Conservation (phyloP, 1,284 basidiomycete genomes). For the Inonotus hispidus region DNA sequence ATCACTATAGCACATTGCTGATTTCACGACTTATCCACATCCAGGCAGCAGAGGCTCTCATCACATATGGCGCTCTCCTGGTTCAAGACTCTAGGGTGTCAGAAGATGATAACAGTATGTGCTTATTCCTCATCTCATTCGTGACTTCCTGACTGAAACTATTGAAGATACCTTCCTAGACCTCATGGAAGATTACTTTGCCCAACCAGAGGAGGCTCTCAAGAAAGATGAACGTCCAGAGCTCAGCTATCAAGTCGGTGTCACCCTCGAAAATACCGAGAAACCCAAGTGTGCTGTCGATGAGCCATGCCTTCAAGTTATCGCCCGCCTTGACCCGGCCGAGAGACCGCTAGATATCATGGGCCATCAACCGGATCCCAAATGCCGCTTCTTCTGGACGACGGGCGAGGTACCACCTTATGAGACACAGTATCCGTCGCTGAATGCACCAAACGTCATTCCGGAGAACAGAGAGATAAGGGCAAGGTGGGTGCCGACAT, state of each 20-base stretch:
- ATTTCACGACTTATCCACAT: neutral
- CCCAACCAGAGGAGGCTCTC: slow-evolving; percentile 56
- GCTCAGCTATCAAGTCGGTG: slow-evolving; percentile 73
- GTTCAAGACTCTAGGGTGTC: slow-evolving; percentile 80
- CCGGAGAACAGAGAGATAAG: slow-evolving; percentile 54
- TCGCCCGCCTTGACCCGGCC: slow-evolving; percentile 61
- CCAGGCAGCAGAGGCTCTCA: slow-evolving; percentile 75
- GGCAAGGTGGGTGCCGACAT: slow-evolving; percentile 56
- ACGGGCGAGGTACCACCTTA: slow-evolving; percentile 78
- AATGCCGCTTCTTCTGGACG: slow-evolving; percentile 90
- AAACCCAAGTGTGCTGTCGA: slow-evolving; percentile 83
- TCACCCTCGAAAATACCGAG: slow-evolving; percentile 90
- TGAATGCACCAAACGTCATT: slow-evolving; percentile 78
- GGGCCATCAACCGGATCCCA: slow-evolving; percentile 79
- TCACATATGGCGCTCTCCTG: slow-evolving; percentile 77
- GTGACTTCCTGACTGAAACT: neutral
- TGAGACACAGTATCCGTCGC: slow-evolving; percentile 64
- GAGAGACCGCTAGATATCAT: slow-evolving; percentile 81
- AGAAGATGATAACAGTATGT: slow-evolving; percentile 65
- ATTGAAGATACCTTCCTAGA: slow-evolving; percentile 34
- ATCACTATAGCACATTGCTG: neutral
- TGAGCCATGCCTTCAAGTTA: slow-evolving; percentile 68
- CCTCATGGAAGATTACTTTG: slow-evolving; percentile 74
- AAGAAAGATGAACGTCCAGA: slow-evolving; percentile 78
- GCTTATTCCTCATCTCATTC: slow-evolving; percentile 34